A percentile compares a stretch with the other conserved stretches of the same genome.
phyloP scores from a whole-genome alignment of 208 protist genomes.

The Leishmania turanica region DNA sequence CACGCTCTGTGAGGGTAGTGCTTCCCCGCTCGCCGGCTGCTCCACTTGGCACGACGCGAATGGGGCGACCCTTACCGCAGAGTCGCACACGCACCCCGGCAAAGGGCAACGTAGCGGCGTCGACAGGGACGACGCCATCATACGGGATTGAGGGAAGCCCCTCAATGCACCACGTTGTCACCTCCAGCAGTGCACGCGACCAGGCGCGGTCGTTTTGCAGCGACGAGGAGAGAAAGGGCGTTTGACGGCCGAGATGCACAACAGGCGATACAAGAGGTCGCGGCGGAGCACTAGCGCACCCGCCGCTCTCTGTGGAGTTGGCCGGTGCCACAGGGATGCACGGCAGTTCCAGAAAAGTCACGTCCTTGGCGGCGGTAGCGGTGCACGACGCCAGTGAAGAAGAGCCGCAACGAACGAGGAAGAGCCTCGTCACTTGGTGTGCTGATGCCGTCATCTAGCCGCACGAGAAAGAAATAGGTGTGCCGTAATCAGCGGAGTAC shows the following conservation, averaged over 20 bases:
- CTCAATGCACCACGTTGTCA: conserved; percentile 38
- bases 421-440: not conserved
- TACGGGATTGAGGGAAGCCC: conserved; percentile 10
- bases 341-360: conserved; percentile 10
- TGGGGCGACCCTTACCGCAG: conserved; percentile 7
- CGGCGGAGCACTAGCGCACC: not conserved
- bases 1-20: not conserved
- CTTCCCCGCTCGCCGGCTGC: not conserved
- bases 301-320: not conserved
- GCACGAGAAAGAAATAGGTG: not conserved
- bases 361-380: not conserved
- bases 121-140: conserved; percentile 9
- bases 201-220: conserved; percentile 26
- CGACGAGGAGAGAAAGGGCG: conserved; percentile 7
- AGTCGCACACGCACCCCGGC: conserved; percentile 29
- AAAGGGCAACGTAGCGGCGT: conserved; percentile 14
- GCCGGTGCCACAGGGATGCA: conserved; percentile 6
- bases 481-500: not conserved
- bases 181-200: conserved; percentile 25
- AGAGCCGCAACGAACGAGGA: conserved; percentile 1
- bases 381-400: not conserved
- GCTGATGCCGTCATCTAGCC: not conserved
- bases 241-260: conserved; percentile 25
- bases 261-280: conserved; percentile 24
- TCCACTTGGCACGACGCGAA: not conserved